Percentiles rank a stretch among this genome's conserved stretches.
Evolutionary conservation across 768 basidiomycete genomes (phyloP).

Genomic region (Russula foetens): DNA sequence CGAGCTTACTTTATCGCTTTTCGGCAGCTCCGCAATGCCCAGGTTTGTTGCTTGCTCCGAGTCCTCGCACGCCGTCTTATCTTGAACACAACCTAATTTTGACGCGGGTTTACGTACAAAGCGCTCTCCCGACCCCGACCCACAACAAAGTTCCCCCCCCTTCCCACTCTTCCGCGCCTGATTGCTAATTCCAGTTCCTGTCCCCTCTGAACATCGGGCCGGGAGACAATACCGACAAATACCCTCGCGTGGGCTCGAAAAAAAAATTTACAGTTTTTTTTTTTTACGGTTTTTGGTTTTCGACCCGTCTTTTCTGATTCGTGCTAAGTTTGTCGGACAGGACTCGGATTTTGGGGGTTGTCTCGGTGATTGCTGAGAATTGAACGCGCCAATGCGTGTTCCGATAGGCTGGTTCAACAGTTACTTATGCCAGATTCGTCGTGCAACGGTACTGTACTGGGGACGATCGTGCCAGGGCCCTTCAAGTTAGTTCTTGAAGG

Average conservation of each 20-base stretch:
- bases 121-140: conserved; percentile 32
- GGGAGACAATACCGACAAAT: conserved; percentile 38
- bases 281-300: conserved; percentile 35
- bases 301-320: conserved; percentile 32
- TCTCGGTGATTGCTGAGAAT: conserved; percentile 28
- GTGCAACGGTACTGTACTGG: conserved; percentile 20
- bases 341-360: conserved; percentile 41
- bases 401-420: not conserved
- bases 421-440: not conserved
- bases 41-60: conserved; percentile 29
- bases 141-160: not conserved
- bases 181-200: conserved; percentile 19
- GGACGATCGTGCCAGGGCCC: conserved; percentile 26
- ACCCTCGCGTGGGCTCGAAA: conserved; percentile 25
- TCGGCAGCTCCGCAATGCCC: conserved; percentile 36
- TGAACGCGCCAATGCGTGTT: not conserved
- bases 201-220: not conserved
- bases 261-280: conserved; percentile 34
- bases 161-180: not conserved
- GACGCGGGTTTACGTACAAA: conserved; percentile 38
- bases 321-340: conserved; percentile 28
- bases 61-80: conserved; percentile 24
- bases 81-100: conserved; percentile 30
- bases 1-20: conserved; percentile 29
- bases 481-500: no score